Evolutionary conservation across 257 asterid genomes (phyloP).

Genomic region (Solanum gandarillasii): DNA sequence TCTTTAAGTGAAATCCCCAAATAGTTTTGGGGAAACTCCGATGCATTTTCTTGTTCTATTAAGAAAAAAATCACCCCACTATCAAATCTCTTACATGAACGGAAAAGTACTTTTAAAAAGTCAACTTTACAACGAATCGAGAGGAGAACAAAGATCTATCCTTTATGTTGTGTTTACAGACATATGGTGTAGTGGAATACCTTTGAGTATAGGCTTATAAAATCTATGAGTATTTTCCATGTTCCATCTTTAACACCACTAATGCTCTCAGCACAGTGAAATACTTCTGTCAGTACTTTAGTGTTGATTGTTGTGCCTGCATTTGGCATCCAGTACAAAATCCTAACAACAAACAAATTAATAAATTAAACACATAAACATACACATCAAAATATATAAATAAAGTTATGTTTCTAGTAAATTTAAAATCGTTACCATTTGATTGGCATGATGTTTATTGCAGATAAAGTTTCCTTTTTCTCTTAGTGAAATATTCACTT

Average conservation of each 20-base stretch:
- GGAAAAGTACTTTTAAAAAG: too few species aligned
- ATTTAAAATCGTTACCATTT: neutral
- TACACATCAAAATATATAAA: neutral
- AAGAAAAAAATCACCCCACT: neutral
- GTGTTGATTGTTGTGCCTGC: slow-evolving; percentile 75
- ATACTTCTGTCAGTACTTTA: slow-evolving; percentile 46
- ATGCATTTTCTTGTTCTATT: too few species aligned
- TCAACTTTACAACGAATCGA: neutral
- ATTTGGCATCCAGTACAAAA: slow-evolving; percentile 90
- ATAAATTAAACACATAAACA: neutral
- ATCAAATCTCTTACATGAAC: neutral
- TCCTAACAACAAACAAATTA: slow-evolving; percentile 27
- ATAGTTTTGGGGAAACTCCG: too few species aligned
- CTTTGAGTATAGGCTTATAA: neutral
- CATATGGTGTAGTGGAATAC: neutral
- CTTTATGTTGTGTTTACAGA: neutral
- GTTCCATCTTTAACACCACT: neutral
- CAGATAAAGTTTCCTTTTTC: neutral
- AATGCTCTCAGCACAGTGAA: neutral
- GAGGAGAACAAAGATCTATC: neutral
- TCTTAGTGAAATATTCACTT: neutral
- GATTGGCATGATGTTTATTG: neutral
- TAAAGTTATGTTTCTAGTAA: neutral
- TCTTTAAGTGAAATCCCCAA: too few species aligned
- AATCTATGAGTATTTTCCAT: neutral